Evolutionary conservation across 2,329 filamentous ascomycete species (phyloP).

Genomic region (Penicillium sp.): DNA sequence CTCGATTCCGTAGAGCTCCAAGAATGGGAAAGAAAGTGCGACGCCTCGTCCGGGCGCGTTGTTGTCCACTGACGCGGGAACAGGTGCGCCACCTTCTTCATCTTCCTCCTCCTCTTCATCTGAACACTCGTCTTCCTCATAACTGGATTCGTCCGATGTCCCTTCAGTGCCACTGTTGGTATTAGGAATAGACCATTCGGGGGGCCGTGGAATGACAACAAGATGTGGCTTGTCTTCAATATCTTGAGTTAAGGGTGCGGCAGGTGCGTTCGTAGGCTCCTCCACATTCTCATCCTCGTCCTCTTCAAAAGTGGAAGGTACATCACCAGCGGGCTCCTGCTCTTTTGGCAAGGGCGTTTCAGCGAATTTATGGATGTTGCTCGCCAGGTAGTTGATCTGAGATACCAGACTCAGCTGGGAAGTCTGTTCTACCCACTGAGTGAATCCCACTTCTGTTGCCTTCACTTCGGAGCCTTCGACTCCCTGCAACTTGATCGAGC

Average conservation of each 20-base stretch:
- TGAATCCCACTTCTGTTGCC: slow-evolving; percentile 58
- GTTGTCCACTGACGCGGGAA: slow-evolving; percentile 28
- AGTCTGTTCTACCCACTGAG: slow-evolving; percentile 49
- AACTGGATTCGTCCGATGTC: slow-evolving; percentile 37
- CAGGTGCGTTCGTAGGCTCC: slow-evolving; percentile 9
- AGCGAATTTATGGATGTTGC: slow-evolving; percentile 61
- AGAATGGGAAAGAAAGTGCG: slow-evolving; percentile 66
- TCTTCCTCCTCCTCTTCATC: slow-evolving; percentile 41
- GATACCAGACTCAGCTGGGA: slow-evolving; percentile 58
- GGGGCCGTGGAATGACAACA: slow-evolving; percentile 63
- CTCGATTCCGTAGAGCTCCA: slow-evolving; percentile 70
- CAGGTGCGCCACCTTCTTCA: slow-evolving; percentile 32
- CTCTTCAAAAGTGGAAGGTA: slow-evolving; percentile 3
- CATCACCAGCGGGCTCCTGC: slow-evolving; percentile 6
- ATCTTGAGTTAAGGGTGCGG: background rate
- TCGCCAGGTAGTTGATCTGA: slow-evolving; percentile 64
- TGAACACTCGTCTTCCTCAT: slow-evolving; percentile 40
- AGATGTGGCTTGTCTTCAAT: slow-evolving; percentile 55
- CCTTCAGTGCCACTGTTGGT: slow-evolving; percentile 30
- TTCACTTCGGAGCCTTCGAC: slow-evolving; percentile 53
- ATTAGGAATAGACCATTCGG: slow-evolving; percentile 56
- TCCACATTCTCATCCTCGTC: slow-evolving; percentile 9
- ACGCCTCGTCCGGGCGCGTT: slow-evolving; percentile 56
- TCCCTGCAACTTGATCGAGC: slow-evolving; percentile 58
- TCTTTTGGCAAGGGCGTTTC: slow-evolving; percentile 42